A percentile compares a stretch with the other conserved stretches of the same genome.
Conservation (phyloP, 306 rosid species). For the Glycyrrhiza uralensis region DNA sequence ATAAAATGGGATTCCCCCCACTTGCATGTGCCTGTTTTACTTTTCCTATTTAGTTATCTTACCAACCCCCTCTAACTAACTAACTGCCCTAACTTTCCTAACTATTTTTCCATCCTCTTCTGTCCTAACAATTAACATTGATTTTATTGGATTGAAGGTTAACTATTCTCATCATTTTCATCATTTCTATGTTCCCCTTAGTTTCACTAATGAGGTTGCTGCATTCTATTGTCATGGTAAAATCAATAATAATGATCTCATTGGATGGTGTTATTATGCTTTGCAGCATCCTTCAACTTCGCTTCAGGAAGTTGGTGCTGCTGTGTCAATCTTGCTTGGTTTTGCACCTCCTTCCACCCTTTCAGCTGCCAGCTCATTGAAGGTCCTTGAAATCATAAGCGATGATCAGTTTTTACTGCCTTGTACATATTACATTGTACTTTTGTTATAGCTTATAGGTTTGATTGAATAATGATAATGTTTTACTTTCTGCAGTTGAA, state of each 20-base stretch:
- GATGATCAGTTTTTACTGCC: background rate
- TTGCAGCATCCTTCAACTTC: conserved; percentile 58
- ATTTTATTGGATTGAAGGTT: conserved; percentile 9
- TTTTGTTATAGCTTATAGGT: conserved; percentile 12
- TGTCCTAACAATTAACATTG: background rate
- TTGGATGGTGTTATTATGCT: conserved; percentile 19
- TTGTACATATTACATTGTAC: conserved; percentile 1
- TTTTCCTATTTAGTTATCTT: background rate
- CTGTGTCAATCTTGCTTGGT: conserved; percentile 85
- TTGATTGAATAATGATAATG: conserved; percentile 21
- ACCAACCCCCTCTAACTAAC: background rate
- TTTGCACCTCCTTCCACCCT: conserved; percentile 69
- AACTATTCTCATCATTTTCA: background rate
- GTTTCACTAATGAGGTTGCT: background rate
- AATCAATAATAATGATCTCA: conserved; percentile 15
- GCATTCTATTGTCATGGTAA: background rate
- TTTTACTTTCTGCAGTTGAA: conserved; percentile 64
- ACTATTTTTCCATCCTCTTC: background rate
- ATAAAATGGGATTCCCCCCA: background rate
- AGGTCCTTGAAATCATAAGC: conserved; percentile 49
- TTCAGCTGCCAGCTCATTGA: conserved; percentile 70
- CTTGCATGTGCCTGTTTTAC: background rate
- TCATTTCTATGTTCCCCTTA: background rate
- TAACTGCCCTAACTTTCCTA: background rate
- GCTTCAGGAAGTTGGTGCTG: conserved; percentile 71